phyloP scores from a whole-genome alignment of 805 yeast genomes.

The Candida cerambycidarum region DNA sequence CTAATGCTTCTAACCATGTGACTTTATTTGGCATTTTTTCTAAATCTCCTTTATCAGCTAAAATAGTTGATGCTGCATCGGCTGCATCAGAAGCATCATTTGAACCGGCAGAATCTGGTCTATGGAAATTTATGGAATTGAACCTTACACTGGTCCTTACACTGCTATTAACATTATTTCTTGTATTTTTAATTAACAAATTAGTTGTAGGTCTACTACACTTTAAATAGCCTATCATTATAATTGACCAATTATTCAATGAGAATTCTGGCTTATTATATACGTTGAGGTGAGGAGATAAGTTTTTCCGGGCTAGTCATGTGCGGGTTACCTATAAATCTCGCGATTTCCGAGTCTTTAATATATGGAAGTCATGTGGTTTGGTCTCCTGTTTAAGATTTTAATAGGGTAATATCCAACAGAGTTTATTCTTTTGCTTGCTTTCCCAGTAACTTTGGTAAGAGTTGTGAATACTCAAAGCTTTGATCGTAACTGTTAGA shows the following conservation, averaged over 20 bases:
- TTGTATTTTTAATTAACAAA: neutral
- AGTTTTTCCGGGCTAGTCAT: conserved; percentile 1
- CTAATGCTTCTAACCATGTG: conserved; percentile 86
- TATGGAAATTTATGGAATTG: conserved; percentile 24
- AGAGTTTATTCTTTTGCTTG: neutral
- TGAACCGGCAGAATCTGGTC: conserved; percentile 42
- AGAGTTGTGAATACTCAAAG: no score
- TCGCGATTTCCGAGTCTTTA: conserved; percentile 1
- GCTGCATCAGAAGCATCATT: conserved; percentile 60
- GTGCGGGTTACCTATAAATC: neutral
- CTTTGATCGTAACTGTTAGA: no score
- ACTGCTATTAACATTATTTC: neutral
- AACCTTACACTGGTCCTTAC: neutral
- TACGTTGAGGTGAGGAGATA: neutral
- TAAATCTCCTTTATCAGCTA: conserved; percentile 59
- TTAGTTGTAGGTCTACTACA: neutral
- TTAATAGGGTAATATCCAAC: no score
- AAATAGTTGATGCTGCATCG: conserved; percentile 71
- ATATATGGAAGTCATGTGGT: conserved; percentile 1
- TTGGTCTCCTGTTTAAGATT: no score
- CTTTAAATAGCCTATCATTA: conserved; percentile 4
- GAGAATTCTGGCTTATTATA: neutral
- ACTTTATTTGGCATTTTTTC: conserved; percentile 47
- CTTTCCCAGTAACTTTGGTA: no score
- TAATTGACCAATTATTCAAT: neutral